Evolutionary conservation across 2,329 filamentous ascomycete species (phyloP), one percentile per base, ranked within the genome.

Genomic region (Aspergillus versicolor): DNA sequence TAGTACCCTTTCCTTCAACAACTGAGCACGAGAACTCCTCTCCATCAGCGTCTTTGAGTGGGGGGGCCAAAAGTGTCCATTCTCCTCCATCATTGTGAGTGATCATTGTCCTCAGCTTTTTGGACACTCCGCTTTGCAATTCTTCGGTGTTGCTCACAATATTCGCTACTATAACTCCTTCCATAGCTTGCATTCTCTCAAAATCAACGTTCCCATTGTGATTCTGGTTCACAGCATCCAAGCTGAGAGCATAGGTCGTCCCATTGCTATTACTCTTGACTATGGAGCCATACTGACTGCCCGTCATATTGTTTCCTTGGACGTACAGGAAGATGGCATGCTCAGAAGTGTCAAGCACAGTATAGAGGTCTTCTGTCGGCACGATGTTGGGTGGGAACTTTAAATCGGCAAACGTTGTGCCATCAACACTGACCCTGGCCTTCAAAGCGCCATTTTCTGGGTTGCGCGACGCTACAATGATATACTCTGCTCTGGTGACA

Each of bases 251-350:
- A 68, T 97, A 99, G 1, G 90, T 94, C 0, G 94, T 99, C 53
- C 94, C 94, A 70, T 99, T 97, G 67, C 92, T 97, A 78, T 99
- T 99, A 70, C 92, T 97, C 84, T 97, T 99, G 75, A 99, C 86
- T 65, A 99, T 91, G 22, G 89, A 88, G 38, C 94, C 94, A 66
- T 90, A 92, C 58, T 89, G 84, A 50, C 83, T 84, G 17, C 85
- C 88, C 50, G 80, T 71, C 3, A 79, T 78, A 41, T 82, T 83
- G 66, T 89, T 88, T 41, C 91, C 90, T 0, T 89, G 92, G 46
- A 97, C 93, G 69, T 97, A 95, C 57, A 99, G 77, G 76, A 97
- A 97, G 57, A 99, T 84, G 1, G 94, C 90, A 73, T 97, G 93
- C 0, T 92, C 96, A 1, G 91, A 94, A 74, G 92, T 97, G 71